A percentile compares a stretch with the other conserved stretches of the same genome.
These are phyloP conservation scores for Trichophyton benhamiae DNA, from an alignment of 2,329 filamentous ascomycete species.

Conservation along the genomic window DNA sequence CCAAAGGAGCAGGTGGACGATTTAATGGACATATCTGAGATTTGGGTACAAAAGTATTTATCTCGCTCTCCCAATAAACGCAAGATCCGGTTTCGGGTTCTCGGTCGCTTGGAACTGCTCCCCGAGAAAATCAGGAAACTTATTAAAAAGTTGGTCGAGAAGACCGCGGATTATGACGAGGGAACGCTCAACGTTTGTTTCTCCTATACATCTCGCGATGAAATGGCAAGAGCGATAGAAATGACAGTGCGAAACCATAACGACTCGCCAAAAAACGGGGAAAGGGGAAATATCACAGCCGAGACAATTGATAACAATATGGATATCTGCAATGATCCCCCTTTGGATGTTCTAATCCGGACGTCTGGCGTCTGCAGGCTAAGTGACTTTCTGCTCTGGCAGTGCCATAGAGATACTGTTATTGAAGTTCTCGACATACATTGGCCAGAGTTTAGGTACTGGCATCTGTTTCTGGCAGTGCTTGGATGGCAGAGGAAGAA, in stretches of 20 bases:
- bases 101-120: neutral
- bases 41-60: neutral
- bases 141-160: neutral
- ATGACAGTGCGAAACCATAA: neutral
- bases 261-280: neutral
- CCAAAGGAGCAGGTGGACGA: slow-evolving; percentile 8
- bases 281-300: neutral
- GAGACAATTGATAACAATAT: neutral
- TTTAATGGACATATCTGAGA: slow-evolving; percentile 3
- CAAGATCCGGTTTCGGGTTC: neutral
- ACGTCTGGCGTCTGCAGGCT: slow-evolving; percentile 11
- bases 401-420: neutral
- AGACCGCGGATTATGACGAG: neutral
- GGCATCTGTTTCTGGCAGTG: neutral
- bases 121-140: neutral
- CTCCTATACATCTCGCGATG: neutral
- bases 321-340: slow-evolving; percentile 5
- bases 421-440: neutral
- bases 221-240: neutral
- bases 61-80: neutral
- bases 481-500: neutral
- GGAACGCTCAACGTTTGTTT: neutral
- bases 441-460: neutral
- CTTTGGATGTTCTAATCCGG: slow-evolving; percentile 11
- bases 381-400: slow-evolving; percentile 13